A percentile compares a stretch with the other conserved stretches of the same genome.
phyloP scores from a whole-genome alignment of 176 grass and related monocot genomes.

The Cenchrus purpureus region DNA sequence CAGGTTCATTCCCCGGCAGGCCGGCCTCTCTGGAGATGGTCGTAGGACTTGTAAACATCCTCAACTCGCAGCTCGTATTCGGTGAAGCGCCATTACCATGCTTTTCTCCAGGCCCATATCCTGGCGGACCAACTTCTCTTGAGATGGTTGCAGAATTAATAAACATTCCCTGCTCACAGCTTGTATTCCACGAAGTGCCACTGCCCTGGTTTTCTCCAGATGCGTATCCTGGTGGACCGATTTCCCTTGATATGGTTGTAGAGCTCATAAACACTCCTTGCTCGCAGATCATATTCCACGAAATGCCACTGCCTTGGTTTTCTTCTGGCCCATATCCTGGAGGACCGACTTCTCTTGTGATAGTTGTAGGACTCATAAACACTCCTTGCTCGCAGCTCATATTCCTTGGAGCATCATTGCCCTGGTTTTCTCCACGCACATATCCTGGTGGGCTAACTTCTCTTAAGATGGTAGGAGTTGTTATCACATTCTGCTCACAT shows the following conservation, averaged over 20 bases:
- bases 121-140: constrained; percentile 16
- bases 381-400: not conserved
- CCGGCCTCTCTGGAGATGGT: not conserved
- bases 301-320: not conserved
- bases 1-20: constrained; percentile 8
- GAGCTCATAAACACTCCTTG: not conserved
- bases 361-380: not conserved
- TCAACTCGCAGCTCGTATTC: constrained; percentile 10
- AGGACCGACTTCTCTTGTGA: constrained; percentile 4
- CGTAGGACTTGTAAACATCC: constrained; percentile 15
- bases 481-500: constrained; percentile 19
- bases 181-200: constrained; percentile 15
- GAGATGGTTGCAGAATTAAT: constrained; percentile 4
- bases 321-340: constrained; percentile 11
- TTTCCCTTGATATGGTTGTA: not conserved
- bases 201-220: not conserved
- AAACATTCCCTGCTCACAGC: not conserved
- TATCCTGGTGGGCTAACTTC: constrained; percentile 26
- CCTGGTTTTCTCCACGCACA: not conserved
- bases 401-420: not conserved
- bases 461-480: not conserved
- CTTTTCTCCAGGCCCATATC: constrained; percentile 25
- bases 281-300: constrained; percentile 1
- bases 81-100: constrained; percentile 11
- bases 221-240: not conserved